These are phyloP conservation scores for Linum trigynum DNA, from an alignment of 345 rosid genomes.

Conservation along the genomic window DNA sequence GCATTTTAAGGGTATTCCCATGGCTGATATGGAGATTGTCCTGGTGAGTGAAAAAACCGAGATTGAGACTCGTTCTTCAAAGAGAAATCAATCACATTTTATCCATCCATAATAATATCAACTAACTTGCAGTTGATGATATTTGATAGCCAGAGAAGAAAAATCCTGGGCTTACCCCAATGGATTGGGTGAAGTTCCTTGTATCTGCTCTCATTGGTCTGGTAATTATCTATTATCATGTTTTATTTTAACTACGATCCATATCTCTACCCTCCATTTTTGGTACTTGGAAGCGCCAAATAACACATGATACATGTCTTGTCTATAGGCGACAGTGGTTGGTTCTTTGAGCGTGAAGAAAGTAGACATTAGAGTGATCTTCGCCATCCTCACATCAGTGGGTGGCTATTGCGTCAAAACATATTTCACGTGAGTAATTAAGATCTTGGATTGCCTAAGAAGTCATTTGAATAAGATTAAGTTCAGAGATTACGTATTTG, in stretches of 20 bases:
- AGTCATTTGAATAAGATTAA: neutral
- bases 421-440: conserved; percentile 18
- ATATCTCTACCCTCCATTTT: too few relatives aligned
- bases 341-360: conserved; percentile 8
- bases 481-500: neutral
- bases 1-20: conserved; percentile 22
- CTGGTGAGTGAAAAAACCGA: conserved; percentile 13
- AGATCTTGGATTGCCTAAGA: neutral
- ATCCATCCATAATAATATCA: neutral
- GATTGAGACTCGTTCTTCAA: neutral
- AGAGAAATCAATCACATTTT: neutral
- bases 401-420: conserved; percentile 20
- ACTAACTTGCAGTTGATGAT: neutral
- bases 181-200: conserved; percentile 27
- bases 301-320: neutral
- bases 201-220: conserved; percentile 20
- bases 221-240: conserved; percentile 8
- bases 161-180: conserved; percentile 24
- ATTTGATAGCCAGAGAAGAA: conserved; percentile 22
- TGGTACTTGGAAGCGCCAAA: too few relatives aligned
- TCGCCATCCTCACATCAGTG: conserved; percentile 13
- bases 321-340: conserved; percentile 12
- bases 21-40: conserved; percentile 28
- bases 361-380: conserved; percentile 19
- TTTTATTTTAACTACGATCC: neutral